Evolutionary conservation across 163 green algal species (phyloP), one percentile per base, ranked within the genome.

Genomic region (Volvox carteri): DNA sequence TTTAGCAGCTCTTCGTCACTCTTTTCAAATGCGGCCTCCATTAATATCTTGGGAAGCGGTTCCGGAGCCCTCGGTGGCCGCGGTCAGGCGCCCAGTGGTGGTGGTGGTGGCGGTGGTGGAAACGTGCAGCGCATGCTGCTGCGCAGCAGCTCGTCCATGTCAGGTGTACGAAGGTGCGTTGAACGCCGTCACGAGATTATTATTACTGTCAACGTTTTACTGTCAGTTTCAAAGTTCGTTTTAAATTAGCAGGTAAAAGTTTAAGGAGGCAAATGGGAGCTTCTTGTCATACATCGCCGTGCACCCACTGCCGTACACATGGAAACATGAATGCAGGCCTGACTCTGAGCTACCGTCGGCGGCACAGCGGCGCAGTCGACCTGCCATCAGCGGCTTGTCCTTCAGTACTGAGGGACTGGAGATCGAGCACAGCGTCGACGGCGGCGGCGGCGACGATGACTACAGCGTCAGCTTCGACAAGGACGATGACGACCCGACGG

Each of bases 31-130:
- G 81, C 48, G 0, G 37, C 65, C 8, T 87, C 81, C 65, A 87
- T 87, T 48, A 72, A 87, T 46, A 87, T 87, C 9, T 19, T 79
- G 46, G 81, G 79, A 39, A 68, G 44, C 60, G 62, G 62, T 11
- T 14, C 75, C 35, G 35, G 76, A 42, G 19, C 41, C 46, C 30
- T 30, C 28, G 78, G 52, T 25, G 56, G 78, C 19, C 8, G 33
- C 35, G 35, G 42, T n/a, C n/a, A n/a, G n/a, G n/a, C n/a, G n/a
- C n/a, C n/a, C n/a, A n/a, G n/a, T n/a, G n/a, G n/a, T n/a, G n/a
- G n/a, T n/a, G n/a, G n/a, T n/a, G n/a, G 46, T n/a, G 75, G 28
- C 58, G 37, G 58, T 0, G 65, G 81, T 33, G 67, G 62, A 30
- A 30, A 37, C 30, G 62, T 19, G 9, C 79, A 86, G 44, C 79